Evolutionary conservation across 129 eudicot species (phyloP), one percentile per base, ranked within the genome.

Genomic region (Tagetes erecta): DNA sequence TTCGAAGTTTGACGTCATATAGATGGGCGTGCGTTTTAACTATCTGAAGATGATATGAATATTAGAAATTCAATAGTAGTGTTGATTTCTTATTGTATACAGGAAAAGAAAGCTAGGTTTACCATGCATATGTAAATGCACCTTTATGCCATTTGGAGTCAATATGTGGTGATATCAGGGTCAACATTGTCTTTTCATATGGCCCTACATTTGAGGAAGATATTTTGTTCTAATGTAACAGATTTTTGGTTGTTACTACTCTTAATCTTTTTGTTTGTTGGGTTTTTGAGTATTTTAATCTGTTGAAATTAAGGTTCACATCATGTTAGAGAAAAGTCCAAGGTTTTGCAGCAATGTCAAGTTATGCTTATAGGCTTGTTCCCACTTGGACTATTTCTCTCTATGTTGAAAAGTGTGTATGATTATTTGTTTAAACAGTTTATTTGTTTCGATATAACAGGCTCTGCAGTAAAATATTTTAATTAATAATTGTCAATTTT

Each of bases 121-220:
- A 62, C 67, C 31, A 62, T 37, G 45, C 45, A 36, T 66, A 42
- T 67, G 55, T 42, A 67, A 67, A 67, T 27, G 55, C 69, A 30
- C 38, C 20, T 30, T 63, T 20, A 67, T 67, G 27, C n/a, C 53
- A 67, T 66, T 42, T 30, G 34, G 53, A 42, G 14, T 44, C 20
- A 67, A 67, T 2, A 64, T 76, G n/a, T 27, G 82, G 51, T 64
- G 67, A 71, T 78, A 20, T 60, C 34, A 51, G 59, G 79, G 75
- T 55, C 74, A 56, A 56, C 31, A 58, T 30, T 47, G 64, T 72
- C 64, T 56, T 80, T 50, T 65, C 69, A 53, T 33, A 57, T 64
- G 78, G 59, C 64, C 56, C 65, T 42, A 8, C 68, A 63, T 67
- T 71, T 31, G 60, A 74, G 57, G 44, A 51, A 67, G 46, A 33